These are phyloP conservation scores for Gryganskiella cystojenkinii DNA, from an alignment of 192 early-diverging fungal genomes.

Conservation along the genomic window DNA sequence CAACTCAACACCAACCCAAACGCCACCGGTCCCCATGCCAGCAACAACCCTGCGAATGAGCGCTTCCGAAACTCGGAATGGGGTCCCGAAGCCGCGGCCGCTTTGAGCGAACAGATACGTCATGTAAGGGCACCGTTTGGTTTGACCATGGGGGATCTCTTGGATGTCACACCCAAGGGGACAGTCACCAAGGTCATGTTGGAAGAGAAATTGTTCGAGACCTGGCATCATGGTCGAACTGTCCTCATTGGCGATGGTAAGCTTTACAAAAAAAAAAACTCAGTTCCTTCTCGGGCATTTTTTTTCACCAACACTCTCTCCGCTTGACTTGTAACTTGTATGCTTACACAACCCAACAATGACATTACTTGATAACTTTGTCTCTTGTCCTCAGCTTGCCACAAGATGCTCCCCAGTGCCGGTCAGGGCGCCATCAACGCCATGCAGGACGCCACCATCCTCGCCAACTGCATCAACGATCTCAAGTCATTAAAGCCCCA, in stretches of 20 bases:
- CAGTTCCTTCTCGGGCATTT: background rate
- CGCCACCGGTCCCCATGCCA: too few species aligned
- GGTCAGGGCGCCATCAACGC: conserved; percentile 44
- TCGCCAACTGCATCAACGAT: conserved; percentile 40
- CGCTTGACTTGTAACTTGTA: too few species aligned
- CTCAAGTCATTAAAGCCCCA: background rate
- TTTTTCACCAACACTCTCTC: background rate
- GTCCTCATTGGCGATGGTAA: conserved; percentile 39
- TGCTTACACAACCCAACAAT: too few species aligned
- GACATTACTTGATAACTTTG: too few species aligned
- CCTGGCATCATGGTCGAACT: conserved; percentile 24
- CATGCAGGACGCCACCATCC: conserved; percentile 39
- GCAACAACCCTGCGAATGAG: conserved; percentile 1
- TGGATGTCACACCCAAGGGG: conserved; percentile 30
- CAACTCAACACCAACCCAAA: conserved; percentile 3
- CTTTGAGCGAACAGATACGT: conserved; percentile 30
- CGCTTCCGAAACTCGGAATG: conserved; percentile 40
- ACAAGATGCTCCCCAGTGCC: conserved; percentile 42
- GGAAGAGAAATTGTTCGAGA: conserved; percentile 39
- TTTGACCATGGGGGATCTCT: conserved; percentile 27
- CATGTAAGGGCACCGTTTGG: conserved; percentile 36
- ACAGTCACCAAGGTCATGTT: conserved; percentile 44
- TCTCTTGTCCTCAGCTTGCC: conserved; percentile 14
- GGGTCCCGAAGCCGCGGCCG: conserved; percentile 34
- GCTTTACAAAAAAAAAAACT: too few species aligned